Evolutionary conservation across 179 eudicot genomes (phyloP).

Genomic region (Dionaea muscipula): DNA sequence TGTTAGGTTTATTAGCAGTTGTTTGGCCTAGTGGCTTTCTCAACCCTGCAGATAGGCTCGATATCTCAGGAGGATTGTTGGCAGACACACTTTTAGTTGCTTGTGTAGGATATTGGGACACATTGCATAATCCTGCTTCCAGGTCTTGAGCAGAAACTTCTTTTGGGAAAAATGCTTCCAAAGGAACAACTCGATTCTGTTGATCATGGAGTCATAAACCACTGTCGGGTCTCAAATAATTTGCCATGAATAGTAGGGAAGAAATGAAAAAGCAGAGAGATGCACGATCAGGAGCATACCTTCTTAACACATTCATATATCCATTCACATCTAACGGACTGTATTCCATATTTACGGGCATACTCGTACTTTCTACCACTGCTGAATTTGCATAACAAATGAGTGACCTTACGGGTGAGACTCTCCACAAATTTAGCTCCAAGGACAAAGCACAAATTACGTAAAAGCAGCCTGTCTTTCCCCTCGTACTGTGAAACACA

Average conservation of each 20-base stretch:
- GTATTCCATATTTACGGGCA: conserved; percentile 67
- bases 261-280: background rate
- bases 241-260: background rate
- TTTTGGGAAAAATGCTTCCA: conserved; percentile 44
- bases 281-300: conserved; percentile 25
- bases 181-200: conserved; percentile 53
- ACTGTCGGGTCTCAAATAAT: background rate
- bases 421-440: conserved; percentile 61
- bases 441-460: conserved; percentile 79
- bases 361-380: conserved; percentile 74
- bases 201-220: conserved; percentile 13
- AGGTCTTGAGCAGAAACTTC: conserved; percentile 54
- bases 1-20: conserved; percentile 10
- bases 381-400: conserved; percentile 67
- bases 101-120: conserved; percentile 77
- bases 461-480: conserved; percentile 57
- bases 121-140: conserved; percentile 54
- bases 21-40: conserved; percentile 21
- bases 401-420: conserved; percentile 65
- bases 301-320: conserved; percentile 67
- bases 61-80: conserved; percentile 38
- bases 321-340: conserved; percentile 67
- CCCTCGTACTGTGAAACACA: conserved; percentile 76
- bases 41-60: conserved; percentile 31
- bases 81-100: conserved; percentile 37